These are phyloP conservation scores for Berberis thunbergii DNA, from an alignment of 164 flowering plant genomes.

Conservation along the genomic window DNA sequence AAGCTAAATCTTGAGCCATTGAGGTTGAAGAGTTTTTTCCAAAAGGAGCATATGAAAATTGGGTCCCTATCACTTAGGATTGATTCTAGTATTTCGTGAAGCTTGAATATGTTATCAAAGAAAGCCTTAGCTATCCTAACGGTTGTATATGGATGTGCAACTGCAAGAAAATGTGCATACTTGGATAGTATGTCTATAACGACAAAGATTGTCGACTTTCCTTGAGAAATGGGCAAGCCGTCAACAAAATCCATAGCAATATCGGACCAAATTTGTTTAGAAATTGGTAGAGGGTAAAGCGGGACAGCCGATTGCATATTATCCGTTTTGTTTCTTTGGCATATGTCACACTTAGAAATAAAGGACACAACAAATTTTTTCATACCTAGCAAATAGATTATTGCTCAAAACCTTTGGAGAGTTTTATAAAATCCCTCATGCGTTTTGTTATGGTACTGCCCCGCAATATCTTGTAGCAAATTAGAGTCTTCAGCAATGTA, in stretches of 20 bases:
- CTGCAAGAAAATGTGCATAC: background rate
- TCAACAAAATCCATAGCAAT: no score
- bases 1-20: background rate
- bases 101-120: slow-evolving; percentile 3
- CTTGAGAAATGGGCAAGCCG: no score
- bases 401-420: background rate
- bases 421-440: background rate
- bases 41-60: background rate
- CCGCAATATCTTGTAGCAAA: background rate
- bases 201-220: no score
- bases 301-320: background rate
- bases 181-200: slow-evolving; percentile 1
- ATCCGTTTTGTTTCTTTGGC: background rate
- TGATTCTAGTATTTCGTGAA: slow-evolving; percentile 1
- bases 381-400: background rate
- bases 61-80: slow-evolving; percentile 1
- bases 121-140: background rate
- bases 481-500: background rate
- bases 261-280: background rate
- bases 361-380: no score
- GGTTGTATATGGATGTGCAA: slow-evolving; percentile 5
- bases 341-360: background rate
- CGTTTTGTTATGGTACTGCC: background rate
- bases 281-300: background rate
- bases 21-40: background rate